Evolutionary conservation across 2,329 filamentous ascomycete species (phyloP), one percentile per base, ranked within the genome.

Genomic region (Cordyceps pruinosa): DNA sequence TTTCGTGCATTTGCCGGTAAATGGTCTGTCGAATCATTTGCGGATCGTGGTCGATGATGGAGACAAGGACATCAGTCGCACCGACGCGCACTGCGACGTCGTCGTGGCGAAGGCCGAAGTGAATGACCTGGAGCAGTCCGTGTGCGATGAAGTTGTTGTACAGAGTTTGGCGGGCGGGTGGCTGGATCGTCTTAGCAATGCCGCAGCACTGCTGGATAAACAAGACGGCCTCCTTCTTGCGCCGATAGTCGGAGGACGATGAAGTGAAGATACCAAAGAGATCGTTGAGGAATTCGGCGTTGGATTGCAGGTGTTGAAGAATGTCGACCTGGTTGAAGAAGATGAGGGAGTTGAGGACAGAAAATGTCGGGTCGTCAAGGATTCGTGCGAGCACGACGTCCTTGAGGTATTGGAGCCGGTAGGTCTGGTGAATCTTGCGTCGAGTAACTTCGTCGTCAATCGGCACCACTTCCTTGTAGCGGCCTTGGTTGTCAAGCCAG

Each of bases 241-340:
- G 85, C 66, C 84, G 84, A 53, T 82, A 76, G 50, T 89, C 84
- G 53, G 76, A 73, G 59, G 85, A 83, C 25, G 84, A 77, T 0
- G 84, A 76, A 21, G 80, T 82, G 67, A 97, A 97, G 61, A 97
- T 90, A 55, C 82, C 81, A 69, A 97, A 99, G 4, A 97, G 80
- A 61, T 97, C 90, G 63, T 85, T 86, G 28, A 97, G 75, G 66
- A 96, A 97, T 2, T 75, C 73, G 1, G 77, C 77, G 65, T 96
- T 96, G 26, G 79, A 80, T 71, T 97, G 92, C n/a, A 99, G 79
- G 72, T 97, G 90, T 67, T 93, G 89, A 50, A 99, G 88, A 68
- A 99, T 97, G 68, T 97, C 94, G 65, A 97, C 92, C 75, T 99
- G 94, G 74, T 97, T 94, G 79, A 96, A 99, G 76, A 97, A 99